phyloP scores from a whole-genome alignment of 2,329 filamentous ascomycete genomes.

The Diaporthe sp. region DNA sequence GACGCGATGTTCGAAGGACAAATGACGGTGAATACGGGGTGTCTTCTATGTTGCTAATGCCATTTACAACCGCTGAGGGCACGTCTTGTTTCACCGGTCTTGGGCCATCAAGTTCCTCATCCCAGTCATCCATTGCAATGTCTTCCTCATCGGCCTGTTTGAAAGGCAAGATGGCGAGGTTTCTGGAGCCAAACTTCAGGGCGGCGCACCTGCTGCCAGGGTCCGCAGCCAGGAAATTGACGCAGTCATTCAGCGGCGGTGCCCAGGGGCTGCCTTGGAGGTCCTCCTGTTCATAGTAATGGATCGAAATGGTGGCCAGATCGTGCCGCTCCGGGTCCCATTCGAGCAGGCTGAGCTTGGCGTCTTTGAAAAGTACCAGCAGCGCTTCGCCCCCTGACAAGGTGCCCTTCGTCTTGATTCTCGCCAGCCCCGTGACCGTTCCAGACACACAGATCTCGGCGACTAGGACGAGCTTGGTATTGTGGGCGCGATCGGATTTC shows the following conservation, averaged over 20 bases:
- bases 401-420: constrained; percentile 77
- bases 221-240: constrained; percentile 87
- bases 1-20: constrained; percentile 86
- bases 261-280: constrained; percentile 85
- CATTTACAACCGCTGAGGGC: constrained; percentile 53
- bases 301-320: constrained; percentile 91
- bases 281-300: constrained; percentile 98
- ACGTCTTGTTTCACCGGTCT: constrained; percentile 60
- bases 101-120: constrained; percentile 81
- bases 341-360: constrained; percentile 91
- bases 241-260: constrained; percentile 77
- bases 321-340: constrained; percentile 87
- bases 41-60: constrained; percentile 62
- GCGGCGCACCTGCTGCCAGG: constrained; percentile 93
- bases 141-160: constrained; percentile 82
- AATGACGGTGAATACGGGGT: constrained; percentile 92
- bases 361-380: constrained; percentile 86
- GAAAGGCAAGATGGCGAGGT: constrained; percentile 94
- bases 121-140: constrained; percentile 91
- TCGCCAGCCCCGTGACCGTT: constrained; percentile 83
- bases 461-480: constrained; percentile 84
- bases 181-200: constrained; percentile 89
- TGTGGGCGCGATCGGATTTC: constrained; percentile 71
- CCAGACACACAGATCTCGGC: constrained; percentile 87
- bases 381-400: constrained; percentile 86